Evolutionary conservation across 495 filamentous ascomycete genomes (phyloP), one percentile per base, ranked within the genome.

Genomic region (Xylaria intraflava): DNA sequence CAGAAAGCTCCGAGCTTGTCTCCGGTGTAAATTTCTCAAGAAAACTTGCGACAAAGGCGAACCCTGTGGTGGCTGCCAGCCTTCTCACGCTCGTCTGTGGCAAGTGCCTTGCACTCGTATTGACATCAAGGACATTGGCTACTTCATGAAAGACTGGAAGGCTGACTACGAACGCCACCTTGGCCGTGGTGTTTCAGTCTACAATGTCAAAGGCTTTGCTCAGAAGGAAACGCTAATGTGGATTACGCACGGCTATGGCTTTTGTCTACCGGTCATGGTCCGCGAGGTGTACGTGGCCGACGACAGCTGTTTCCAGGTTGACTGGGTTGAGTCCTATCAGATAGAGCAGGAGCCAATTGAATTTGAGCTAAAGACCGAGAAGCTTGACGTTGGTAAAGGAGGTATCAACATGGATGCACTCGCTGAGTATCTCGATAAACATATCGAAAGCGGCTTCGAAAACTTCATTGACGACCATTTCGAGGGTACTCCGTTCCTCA

Each of bases 71-170:
- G 90, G 90, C 17, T 96, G 90, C 74, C 87, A 93, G 69, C 90
- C 90, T 14, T 90, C 90, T 5, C 90, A 96, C 65, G 89, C 90
- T 42, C 83, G 90, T 50, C 75, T 96, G 38, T 96, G 90, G 90
- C 89, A 95, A 68, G 90, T 96, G 20, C 90, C 90, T 31, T 96
- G 90, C 72, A 96, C 90, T 12, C 85, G 90, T 23, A 95, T 95
- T 57, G 90, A 95, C 65, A 96, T 96, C 74, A 94, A 95, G 77
- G 90, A 96, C 59, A 93, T 96, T 63, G 88, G 81, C 27, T 95
- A 90, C 64, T 96, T 96, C 77, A 92, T 95, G 88, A 95, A 95
- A 77, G 90, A 95, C 69, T 96, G 89, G 90, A 92, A 87, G 72
- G 90, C 88, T 14, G 90, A 96, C 62, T 94, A 89, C 65, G 90